phyloP scores from a whole-genome alignment of 495 filamentous ascomycete species.

The Bryoglossum gracile region DNA sequence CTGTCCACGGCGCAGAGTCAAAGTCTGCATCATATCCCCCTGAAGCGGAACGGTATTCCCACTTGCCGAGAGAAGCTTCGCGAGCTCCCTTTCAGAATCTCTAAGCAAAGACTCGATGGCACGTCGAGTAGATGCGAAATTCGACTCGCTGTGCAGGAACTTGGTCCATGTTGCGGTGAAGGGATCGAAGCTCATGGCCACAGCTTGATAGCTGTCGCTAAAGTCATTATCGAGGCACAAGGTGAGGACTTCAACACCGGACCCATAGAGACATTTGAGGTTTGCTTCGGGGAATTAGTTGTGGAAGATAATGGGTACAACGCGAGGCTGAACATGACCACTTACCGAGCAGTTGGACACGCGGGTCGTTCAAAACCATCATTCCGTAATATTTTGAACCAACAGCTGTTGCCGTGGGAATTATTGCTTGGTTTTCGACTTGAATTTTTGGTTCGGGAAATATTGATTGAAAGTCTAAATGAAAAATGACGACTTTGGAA shows the following conservation, averaged over 20 bases:
- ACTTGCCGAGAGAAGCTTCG: slow-evolving; percentile 1
- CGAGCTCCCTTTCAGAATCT: slow-evolving; percentile 5
- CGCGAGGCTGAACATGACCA: slow-evolving; percentile 2
- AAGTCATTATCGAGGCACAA: background rate
- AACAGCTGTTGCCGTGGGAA: background rate
- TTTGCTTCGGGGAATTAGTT: slow-evolving; percentile 1
- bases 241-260: slow-evolving; percentile 15
- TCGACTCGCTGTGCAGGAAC: background rate
- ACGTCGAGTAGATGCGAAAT: background rate
- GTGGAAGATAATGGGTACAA: background rate
- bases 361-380: background rate
- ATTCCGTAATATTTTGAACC: background rate
- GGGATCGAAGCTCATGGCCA: slow-evolving; percentile 5
- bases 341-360: slow-evolving; percentile 9
- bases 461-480: no score
- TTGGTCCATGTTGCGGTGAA: background rate
- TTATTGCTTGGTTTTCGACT: background rate
- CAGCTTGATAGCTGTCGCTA: background rate
- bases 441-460: background rate
- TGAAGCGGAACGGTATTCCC: slow-evolving; percentile 4
- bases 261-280: slow-evolving; percentile 10
- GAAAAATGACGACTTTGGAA: background rate
- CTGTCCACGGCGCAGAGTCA: background rate
- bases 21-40: slow-evolving; percentile 1
- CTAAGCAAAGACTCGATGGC: slow-evolving; percentile 1